phyloP scores from a whole-genome alignment of 257 asterid genomes.

The Penstemon newberryi region DNA sequence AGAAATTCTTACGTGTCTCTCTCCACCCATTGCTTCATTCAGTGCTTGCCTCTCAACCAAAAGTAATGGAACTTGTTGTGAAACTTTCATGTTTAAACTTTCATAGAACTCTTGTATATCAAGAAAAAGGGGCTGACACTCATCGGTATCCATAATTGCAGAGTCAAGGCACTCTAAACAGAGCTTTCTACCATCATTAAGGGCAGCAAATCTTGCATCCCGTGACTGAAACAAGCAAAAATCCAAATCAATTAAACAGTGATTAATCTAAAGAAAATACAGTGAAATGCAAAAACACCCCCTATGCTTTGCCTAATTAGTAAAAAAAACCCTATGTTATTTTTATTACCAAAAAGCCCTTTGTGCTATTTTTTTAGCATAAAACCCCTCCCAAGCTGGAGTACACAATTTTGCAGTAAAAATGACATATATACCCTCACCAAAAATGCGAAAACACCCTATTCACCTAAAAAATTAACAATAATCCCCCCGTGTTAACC shows the following conservation, averaged over 20 bases:
- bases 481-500: no score
- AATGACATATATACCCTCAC: no score
- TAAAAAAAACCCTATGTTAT: no score
- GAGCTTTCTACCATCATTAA: conserved; percentile 84
- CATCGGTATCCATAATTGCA: conserved; percentile 68
- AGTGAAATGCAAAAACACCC: no score
- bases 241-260: conserved; percentile 1
- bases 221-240: conserved; percentile 48
- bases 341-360: no score
- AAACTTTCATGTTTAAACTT: conserved; percentile 73
- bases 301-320: no score
- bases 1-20: conserved; percentile 60
- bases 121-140: conserved; percentile 78
- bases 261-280: background rate
- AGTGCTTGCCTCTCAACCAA: conserved; percentile 89
- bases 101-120: conserved; percentile 78
- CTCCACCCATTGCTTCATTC: conserved; percentile 88
- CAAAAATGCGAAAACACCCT: no score
- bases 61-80: conserved; percentile 79
- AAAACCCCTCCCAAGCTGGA: no score
- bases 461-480: no score
- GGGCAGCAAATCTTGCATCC: conserved; percentile 64
- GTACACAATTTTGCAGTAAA: no score
- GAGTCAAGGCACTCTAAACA: conserved; percentile 93
- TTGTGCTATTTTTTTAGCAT: no score